Conservation (phyloP, 441 rosid genomes). For the Melastoma candidum region DNA sequence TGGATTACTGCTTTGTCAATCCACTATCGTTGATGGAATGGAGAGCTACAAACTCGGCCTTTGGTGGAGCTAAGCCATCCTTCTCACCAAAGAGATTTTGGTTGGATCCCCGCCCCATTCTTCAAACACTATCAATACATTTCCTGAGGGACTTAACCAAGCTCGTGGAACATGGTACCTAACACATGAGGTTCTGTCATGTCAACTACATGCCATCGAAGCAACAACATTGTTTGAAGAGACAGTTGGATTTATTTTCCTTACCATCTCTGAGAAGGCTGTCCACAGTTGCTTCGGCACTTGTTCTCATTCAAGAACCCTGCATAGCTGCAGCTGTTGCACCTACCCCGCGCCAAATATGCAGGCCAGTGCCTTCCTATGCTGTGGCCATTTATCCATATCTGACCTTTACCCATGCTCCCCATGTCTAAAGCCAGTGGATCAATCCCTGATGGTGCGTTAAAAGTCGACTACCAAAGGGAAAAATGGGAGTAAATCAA, state of each 20-base stretch:
- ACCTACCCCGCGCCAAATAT: constrained; percentile 5
- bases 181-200: too few relatives aligned
- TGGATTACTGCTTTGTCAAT: too few relatives aligned
- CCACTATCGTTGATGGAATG: too few relatives aligned
- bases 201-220: too few relatives aligned
- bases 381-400: constrained; percentile 8
- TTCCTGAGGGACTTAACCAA: too few relatives aligned
- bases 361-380: constrained; percentile 11
- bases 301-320: background rate
- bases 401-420: constrained; percentile 8
- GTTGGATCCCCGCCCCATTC: too few relatives aligned
- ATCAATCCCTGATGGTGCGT: background rate
- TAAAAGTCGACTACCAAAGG: constrained; percentile 3
- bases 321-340: constrained; percentile 3
- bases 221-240: background rate
- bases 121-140: too few relatives aligned
- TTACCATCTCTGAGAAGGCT: constrained; percentile 11
- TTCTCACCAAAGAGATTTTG: too few relatives aligned
- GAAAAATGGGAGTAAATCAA: too few relatives aligned
- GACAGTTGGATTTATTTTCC: background rate
- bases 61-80: too few relatives aligned
- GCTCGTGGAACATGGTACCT: too few relatives aligned
- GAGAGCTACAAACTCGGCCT: too few relatives aligned
- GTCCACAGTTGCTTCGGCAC: constrained; percentile 10
- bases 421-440: constrained; percentile 8